A percentile compares a stretch with the other conserved stretches of the same genome.
Conservation (phyloP, 2,329 filamentous ascomycete species). For the Domatiomyces catenatus region DNA sequence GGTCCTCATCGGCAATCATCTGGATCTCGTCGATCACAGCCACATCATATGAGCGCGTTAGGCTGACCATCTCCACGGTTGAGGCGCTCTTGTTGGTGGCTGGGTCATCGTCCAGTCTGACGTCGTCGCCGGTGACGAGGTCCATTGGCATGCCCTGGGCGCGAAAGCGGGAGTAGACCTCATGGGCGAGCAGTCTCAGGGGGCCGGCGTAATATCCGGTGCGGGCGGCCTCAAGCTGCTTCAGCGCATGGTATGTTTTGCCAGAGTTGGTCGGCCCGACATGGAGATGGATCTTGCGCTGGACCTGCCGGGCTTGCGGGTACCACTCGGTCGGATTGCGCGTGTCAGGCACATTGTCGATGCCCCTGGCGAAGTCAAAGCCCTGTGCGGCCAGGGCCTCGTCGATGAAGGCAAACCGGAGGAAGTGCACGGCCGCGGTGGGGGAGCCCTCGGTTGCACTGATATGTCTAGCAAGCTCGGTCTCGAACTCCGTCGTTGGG, state of each 20-base stretch:
- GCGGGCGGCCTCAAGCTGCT: constrained; percentile 61
- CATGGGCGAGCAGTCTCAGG: constrained; percentile 73
- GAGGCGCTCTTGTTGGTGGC: constrained; percentile 51
- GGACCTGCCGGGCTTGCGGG: constrained; percentile 62
- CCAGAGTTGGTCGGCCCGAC: constrained; percentile 96
- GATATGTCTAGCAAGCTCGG: not conserved
- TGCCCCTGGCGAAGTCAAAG: constrained; percentile 1
- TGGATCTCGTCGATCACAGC: constrained; percentile 98
- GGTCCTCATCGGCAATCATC: constrained; percentile 68
- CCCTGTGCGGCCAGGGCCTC: constrained; percentile 6
- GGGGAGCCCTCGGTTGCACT: not conserved
- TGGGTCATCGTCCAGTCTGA: constrained; percentile 46
- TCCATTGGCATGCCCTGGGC: constrained; percentile 63
- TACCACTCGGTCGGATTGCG: constrained; percentile 90
- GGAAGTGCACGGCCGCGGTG: not conserved
- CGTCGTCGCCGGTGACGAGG: constrained; percentile 81
- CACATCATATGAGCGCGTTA: constrained; percentile 53
- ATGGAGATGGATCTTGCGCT: constrained; percentile 76
- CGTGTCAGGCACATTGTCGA: constrained; percentile 26
- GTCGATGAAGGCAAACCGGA: constrained; percentile 15
- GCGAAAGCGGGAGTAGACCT: constrained; percentile 78
- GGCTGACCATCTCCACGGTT: constrained; percentile 78
- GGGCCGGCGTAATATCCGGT: constrained; percentile 83
- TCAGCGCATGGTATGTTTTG: constrained; percentile 88
- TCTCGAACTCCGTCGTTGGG: not conserved